phyloP scores from a whole-genome alignment of 768 basidiomycete genomes.

The Amanita subjunquillea region DNA sequence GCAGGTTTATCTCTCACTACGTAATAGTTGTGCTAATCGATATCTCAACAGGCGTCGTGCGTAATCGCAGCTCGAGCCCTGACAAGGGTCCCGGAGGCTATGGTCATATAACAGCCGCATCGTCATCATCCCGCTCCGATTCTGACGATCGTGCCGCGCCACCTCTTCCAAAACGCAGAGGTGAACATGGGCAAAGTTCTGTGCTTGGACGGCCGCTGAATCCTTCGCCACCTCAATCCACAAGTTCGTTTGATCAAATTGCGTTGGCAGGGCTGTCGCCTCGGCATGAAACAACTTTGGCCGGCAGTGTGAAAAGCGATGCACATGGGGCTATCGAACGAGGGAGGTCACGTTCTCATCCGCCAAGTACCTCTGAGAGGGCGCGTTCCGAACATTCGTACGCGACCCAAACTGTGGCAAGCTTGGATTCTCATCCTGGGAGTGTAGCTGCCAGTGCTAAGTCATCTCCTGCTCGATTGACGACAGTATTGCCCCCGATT shows the following conservation, averaged over 20 bases:
- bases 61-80: constrained; percentile 12
- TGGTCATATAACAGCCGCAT: background rate
- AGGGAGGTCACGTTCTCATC: background rate
- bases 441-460: background rate
- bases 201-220: constrained; percentile 1
- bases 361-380: background rate
- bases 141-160: constrained; percentile 15
- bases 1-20: constrained; percentile 17
- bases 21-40: no score
- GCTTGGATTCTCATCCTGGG: background rate
- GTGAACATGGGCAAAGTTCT: constrained; percentile 7
- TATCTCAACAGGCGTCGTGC: constrained; percentile 13
- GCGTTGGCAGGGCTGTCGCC: constrained; percentile 21
- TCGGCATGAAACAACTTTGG: background rate
- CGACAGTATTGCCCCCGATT: constrained; percentile 9
- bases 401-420: background rate
- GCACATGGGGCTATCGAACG: background rate
- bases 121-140: constrained; percentile 9
- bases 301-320: no score
- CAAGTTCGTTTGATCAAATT: constrained; percentile 36
- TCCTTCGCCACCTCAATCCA: constrained; percentile 30
- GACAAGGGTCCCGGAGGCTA: background rate
- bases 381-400: background rate
- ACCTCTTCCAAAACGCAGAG: constrained; percentile 22
- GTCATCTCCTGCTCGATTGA: constrained; percentile 7